Evolutionary conservation across 2,329 filamentous ascomycete genomes (phyloP).

Genomic region (Pezicula carpinea): DNA sequence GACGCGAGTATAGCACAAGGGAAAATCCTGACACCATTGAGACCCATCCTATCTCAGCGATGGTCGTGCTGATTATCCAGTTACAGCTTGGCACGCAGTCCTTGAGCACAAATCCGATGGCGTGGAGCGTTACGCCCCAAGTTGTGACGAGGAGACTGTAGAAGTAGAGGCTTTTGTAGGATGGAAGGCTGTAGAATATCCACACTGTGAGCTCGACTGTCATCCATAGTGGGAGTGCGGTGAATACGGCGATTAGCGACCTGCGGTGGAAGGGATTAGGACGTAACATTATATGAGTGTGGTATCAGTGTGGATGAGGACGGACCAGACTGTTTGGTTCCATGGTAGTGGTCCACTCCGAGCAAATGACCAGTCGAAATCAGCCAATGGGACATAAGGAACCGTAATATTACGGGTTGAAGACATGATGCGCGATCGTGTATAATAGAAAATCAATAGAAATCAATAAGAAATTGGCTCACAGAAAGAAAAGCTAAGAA

Average conservation of each 20-base stretch:
- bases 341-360: slow-evolving; percentile 30
- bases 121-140: slow-evolving; percentile 32
- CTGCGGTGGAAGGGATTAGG: background rate
- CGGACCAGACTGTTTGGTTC: slow-evolving; percentile 5
- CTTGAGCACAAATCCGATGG: slow-evolving; percentile 42
- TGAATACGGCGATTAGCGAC: slow-evolving; percentile 21
- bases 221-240: slow-evolving; percentile 17
- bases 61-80: background rate
- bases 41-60: slow-evolving; percentile 1
- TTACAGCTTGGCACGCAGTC: slow-evolving; percentile 19
- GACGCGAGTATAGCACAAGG: slow-evolving; percentile 41
- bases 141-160: slow-evolving; percentile 12
- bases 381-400: background rate
- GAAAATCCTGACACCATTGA: slow-evolving; percentile 32
- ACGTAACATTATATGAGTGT: slow-evolving; percentile 3
- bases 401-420: background rate
- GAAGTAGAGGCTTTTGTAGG: slow-evolving; percentile 5
- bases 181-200: slow-evolving; percentile 3
- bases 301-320: background rate
- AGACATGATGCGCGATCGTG: slow-evolving; percentile 31
- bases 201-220: slow-evolving; percentile 6
- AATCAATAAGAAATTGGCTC: no score
- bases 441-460: no score
- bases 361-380: slow-evolving; percentile 19
- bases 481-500: no score